Percentiles rank a stretch among this genome's conserved stretches.
Conservation (phyloP, 805 yeast genomes). For the Metschnikowia cubensis region DNA sequence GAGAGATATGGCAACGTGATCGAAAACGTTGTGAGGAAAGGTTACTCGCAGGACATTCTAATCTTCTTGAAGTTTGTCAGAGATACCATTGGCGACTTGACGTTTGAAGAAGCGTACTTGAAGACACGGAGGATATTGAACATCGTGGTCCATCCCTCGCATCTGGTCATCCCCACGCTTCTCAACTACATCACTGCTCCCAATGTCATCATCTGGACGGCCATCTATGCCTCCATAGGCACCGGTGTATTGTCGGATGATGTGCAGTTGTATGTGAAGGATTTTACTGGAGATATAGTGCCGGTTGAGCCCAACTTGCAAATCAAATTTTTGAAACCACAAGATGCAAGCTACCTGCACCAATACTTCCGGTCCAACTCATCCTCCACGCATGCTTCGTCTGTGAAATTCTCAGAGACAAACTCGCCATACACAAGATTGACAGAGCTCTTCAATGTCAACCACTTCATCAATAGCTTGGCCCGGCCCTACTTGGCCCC, state of each 20-base stretch:
- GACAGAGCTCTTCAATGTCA: constrained; percentile 91
- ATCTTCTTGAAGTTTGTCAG: constrained; percentile 75
- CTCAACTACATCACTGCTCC: constrained; percentile 92
- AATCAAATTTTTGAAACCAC: constrained; percentile 40
- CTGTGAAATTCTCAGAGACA: constrained; percentile 50
- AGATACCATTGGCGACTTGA: constrained; percentile 70
- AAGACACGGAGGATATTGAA: constrained; percentile 76
- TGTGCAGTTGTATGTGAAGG: constrained; percentile 56
- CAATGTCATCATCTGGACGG: constrained; percentile 77
- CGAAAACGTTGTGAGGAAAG: constrained; percentile 71
- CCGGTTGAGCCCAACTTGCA: constrained; percentile 43
- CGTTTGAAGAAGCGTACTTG: constrained; percentile 90
- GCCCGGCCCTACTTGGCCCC: constrained; percentile 96
- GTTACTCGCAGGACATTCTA: constrained; percentile 82
- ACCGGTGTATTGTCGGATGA: constrained; percentile 60
- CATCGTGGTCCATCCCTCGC: constrained; percentile 79
- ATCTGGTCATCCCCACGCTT: constrained; percentile 63
- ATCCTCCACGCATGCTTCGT: constrained; percentile 15
- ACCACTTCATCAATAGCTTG: constrained; percentile 84
- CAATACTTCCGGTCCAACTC: constrained; percentile 31
- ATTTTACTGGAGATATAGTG: constrained; percentile 57
- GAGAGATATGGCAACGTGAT: constrained; percentile 64
- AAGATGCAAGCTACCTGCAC: constrained; percentile 45
- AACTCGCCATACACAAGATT: constrained; percentile 74
- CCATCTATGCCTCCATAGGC: constrained; percentile 81